Evolutionary conservation across 2,329 filamentous ascomycete species (phyloP), one percentile per base, ranked within the genome.

Genomic region (Bipolaris gigantea): DNA sequence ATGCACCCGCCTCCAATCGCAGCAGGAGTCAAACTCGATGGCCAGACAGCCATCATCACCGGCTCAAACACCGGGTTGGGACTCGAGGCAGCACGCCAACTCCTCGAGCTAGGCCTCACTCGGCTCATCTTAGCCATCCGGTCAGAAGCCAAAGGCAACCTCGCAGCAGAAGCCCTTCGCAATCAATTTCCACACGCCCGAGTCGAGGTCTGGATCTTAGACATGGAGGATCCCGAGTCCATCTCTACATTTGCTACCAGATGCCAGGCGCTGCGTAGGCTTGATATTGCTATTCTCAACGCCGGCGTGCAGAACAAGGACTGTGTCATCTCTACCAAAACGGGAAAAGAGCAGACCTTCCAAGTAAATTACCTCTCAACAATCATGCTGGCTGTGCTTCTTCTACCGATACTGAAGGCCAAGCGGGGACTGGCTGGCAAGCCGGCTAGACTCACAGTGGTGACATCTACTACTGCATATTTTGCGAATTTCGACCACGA

Each of bases 311-410:
- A 34, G 15, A 41, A 47, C 1, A 0, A 42, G 38, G 47, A 33
- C n/a, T 5, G 10, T 5, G 36, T 43, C 4, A 67, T 59, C 44
- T 41, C 49, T 1, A 4, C 8, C 18, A 25, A 57, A 59, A 67
- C 35, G 60, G 65, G 66, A 8, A 68, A 69, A 49, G 72, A 75
- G 47, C 50, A 57, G 47, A 79, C 73, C 0, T 57, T 85, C 13
- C 82, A 85, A 64, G 79, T 85, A 50, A 85, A 85, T 62, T 75
- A 79, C 3, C 69, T 86, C 6, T 81, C 81, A 1, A 85, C 82
- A 0, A 73, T 76, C 5, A 70, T 84, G 3, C 67, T 86, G 7
- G 78, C 76, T 0, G 48, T 84, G 4, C 67, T 84, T 2, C 70
- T 86, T 19, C 69, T 75, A 2, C 73, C 73, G 5, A 59, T 59